These are phyloP conservation scores for Blastobotrys persicus DNA, from an alignment of 1,139 yeast genomes.

Conservation along the genomic window DNA sequence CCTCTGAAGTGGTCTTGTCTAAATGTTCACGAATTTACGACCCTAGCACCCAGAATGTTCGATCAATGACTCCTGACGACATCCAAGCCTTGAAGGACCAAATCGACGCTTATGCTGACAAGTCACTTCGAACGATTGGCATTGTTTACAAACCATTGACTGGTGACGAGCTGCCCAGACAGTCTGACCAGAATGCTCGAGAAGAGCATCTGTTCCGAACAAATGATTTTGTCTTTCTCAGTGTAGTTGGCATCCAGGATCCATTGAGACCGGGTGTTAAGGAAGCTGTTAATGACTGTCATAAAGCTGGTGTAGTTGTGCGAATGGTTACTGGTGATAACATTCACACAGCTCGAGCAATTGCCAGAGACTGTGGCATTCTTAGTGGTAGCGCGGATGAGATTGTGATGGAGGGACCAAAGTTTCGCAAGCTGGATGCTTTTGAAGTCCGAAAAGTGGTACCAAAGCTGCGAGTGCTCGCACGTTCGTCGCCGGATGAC, in stretches of 20 bases:
- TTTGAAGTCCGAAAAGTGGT: slow-evolving; percentile 59
- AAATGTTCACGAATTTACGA: slow-evolving; percentile 45
- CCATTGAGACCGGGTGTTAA: slow-evolving; percentile 91
- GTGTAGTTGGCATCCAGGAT: slow-evolving; percentile 88
- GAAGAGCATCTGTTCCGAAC: slow-evolving; percentile 22
- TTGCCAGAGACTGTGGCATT: slow-evolving; percentile 83
- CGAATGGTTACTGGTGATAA: slow-evolving; percentile 99
- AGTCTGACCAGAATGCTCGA: slow-evolving; percentile 24
- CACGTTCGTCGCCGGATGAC: slow-evolving; percentile 95
- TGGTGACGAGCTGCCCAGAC: slow-evolving; percentile 24
- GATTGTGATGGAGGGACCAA: slow-evolving; percentile 91
- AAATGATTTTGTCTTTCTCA: slow-evolving; percentile 41
- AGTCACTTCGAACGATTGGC: slow-evolving; percentile 82
- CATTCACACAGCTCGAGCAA: slow-evolving; percentile 83
- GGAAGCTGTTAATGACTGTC: slow-evolving; percentile 81
- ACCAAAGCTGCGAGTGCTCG: slow-evolving; percentile 77
- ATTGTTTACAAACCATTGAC: slow-evolving; percentile 72
- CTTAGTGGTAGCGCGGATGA: slow-evolving; percentile 46
- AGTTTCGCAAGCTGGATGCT: slow-evolving; percentile 63
- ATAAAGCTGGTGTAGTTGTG: slow-evolving; percentile 87
- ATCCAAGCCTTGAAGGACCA: slow-evolving; percentile 39
- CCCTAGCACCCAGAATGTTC: slow-evolving; percentile 33
- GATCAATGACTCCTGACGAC: slow-evolving; percentile 37
- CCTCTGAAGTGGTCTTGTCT: slow-evolving; percentile 80
- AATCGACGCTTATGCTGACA: slow-evolving; percentile 65